Evolutionary conservation across 2,329 filamentous ascomycete species (phyloP), one percentile per base, ranked within the genome.

Genomic region (Fusarium kyushuense): DNA sequence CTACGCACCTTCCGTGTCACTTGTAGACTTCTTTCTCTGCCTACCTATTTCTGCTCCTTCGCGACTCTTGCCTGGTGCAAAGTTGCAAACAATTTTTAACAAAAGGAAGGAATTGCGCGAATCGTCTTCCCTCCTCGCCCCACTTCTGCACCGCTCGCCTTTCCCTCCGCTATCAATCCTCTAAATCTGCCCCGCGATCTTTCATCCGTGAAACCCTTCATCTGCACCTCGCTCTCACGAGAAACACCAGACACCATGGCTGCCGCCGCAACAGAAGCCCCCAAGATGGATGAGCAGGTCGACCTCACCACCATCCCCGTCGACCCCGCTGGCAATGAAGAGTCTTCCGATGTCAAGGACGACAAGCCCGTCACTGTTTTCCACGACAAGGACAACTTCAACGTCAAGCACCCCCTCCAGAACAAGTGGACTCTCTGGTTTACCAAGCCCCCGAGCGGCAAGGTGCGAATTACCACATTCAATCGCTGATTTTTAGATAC

Each of bases 341-440:
- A 84, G 58, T 83, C 84, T 64, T 80, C 82, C 73, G 79, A 83
- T 56, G 79, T 82, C 69, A 84, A 84, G 56, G 80, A 79, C 54
- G 82, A 84, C 69, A 90, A 94, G 78, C 84, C 92, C 52, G 86
- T 97, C 75, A 99, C 96, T 46, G 95, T 99, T 74, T 99, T 99
- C 84, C 94, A 99, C 79, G 94, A 98, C 83, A 92, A 96, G 74
- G 92, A 97, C 72, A 97, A 99, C 86, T 99, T 99, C 88, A 99
- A 97, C 76, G 96, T 99, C 81, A 99, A 98, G 87, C 96, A 99
- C 81, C 95, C 94, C 72, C 87, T 99, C 65, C 94, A 97, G 87
- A 92, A 97, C 86, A 92, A 92, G 79, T 99, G 96, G 96, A 98
- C 96, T 62, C 86, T 99, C 58, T 99, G 96, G 96, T 99, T 98